Evolutionary conservation across 257 asterid species (phyloP).

Genomic region (Handroanthus guayacan): DNA sequence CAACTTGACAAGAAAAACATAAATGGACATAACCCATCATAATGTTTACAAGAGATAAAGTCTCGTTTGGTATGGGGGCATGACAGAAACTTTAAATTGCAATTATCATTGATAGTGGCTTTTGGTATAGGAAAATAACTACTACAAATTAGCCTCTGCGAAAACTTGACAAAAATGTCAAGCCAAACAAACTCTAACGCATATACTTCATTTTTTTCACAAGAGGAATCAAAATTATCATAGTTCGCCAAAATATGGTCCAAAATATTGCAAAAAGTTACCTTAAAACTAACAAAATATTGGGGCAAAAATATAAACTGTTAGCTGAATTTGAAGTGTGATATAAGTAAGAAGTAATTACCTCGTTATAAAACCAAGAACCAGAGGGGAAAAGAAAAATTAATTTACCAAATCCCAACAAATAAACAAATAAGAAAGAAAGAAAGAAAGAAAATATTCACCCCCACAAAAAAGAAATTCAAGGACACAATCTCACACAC

Average conservation of each 20-base stretch:
- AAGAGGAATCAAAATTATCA: too few species aligned
- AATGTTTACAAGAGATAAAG: not conserved
- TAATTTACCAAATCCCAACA: not conserved
- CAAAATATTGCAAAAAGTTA: too few species aligned
- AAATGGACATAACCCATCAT: slow-evolving; percentile 17
- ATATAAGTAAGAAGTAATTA: too few species aligned
- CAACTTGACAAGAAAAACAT: not conserved
- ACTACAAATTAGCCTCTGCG: not conserved
- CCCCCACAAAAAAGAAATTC: not conserved
- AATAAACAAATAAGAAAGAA: not conserved
- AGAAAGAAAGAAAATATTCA: not conserved
- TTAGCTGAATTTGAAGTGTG: too few species aligned
- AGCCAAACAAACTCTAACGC: not conserved
- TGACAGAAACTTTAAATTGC: slow-evolving; percentile 1
- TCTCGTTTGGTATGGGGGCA: not conserved
- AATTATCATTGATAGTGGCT: not conserved
- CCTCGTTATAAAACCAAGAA: not conserved
- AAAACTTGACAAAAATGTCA: not conserved
- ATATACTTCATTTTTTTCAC: not conserved
- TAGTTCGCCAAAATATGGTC: too few species aligned
- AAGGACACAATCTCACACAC: not conserved
- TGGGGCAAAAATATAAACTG: too few species aligned
- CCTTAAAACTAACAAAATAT: too few species aligned
- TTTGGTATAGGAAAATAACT: not conserved
- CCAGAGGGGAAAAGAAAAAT: too few species aligned